A percentile compares a stretch with the other conserved stretches of the same genome.
phyloP scores from a whole-genome alignment of 164 flowering plant species.

The Magnolia kwangsiensis region DNA sequence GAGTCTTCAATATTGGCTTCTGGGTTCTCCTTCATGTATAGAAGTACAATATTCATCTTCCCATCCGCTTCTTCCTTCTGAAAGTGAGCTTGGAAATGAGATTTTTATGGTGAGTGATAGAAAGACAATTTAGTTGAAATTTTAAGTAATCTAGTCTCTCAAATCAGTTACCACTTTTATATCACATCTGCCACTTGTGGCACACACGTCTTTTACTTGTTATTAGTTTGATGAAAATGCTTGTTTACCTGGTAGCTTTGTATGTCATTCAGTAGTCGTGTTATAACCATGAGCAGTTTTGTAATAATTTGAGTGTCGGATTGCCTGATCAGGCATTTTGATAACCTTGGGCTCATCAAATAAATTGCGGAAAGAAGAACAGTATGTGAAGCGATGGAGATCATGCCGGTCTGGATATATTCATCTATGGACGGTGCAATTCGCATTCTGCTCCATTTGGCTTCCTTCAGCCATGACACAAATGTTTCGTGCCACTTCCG shows the following conservation, averaged over 20 bases:
- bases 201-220: no score
- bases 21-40: conserved; percentile 34
- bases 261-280: conserved; percentile 36
- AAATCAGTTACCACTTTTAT: no score
- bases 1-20: conserved; percentile 28
- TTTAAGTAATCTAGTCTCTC: no score
- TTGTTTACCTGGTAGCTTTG: conserved; percentile 4
- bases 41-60: conserved; percentile 29
- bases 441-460: conserved; percentile 1
- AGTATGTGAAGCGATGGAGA: background rate
- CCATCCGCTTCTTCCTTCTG: conserved; percentile 49
- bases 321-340: background rate
- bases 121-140: no score
- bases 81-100: background rate
- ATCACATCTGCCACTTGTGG: no score
- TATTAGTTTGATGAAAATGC: no score
- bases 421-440: background rate
- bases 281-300: conserved; percentile 28
- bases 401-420: background rate
- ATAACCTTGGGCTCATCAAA: background rate
- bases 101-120: background rate
- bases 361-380: background rate
- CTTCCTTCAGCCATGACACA: conserved; percentile 7
- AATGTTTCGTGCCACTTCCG: conserved; percentile 2
- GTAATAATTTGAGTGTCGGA: conserved; percentile 17